phyloP scores from a whole-genome alignment of 2,329 filamentous ascomycete genomes.

The Piedraia hortae region DNA sequence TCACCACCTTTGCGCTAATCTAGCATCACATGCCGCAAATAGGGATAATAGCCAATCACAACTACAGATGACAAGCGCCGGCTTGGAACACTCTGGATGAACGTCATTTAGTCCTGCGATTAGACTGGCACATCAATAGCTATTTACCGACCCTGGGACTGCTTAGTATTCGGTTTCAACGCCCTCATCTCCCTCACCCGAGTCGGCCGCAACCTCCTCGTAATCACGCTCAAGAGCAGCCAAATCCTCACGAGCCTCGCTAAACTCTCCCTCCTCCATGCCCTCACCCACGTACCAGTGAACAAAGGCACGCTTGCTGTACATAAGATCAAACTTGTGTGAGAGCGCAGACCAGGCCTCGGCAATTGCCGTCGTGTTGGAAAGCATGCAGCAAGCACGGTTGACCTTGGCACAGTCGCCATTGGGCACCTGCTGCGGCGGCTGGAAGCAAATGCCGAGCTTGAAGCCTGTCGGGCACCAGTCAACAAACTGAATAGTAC shows the following conservation, averaged over 20 bases:
- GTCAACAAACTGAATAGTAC: slow-evolving; percentile 96
- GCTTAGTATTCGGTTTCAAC: slow-evolving; percentile 83
- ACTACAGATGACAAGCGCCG: too few species aligned
- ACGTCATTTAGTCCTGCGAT: too few species aligned
- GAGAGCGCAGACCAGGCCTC: slow-evolving; percentile 94
- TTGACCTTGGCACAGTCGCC: slow-evolving; percentile 93
- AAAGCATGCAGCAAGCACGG: slow-evolving; percentile 97
- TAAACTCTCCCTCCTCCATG: slow-evolving; percentile 99
- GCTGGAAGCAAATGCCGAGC: slow-evolving; percentile 99
- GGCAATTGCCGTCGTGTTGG: slow-evolving; percentile 94
- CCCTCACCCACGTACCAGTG: slow-evolving; percentile 99
- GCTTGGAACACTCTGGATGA: too few species aligned
- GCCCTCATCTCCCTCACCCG: slow-evolving; percentile 61
- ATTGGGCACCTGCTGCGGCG: slow-evolving; percentile 83
- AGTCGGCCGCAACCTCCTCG: slow-evolving; percentile 93
- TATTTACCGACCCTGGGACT: too few species aligned
- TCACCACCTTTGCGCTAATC: too few species aligned
- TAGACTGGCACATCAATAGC: too few species aligned
- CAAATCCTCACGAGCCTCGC: slow-evolving; percentile 92
- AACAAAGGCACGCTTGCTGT: slow-evolving; percentile 98
- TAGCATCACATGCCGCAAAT: too few species aligned
- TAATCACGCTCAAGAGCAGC: slow-evolving; percentile 95
- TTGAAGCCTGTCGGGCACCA: slow-evolving; percentile 99
- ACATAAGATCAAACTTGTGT: slow-evolving; percentile 99
- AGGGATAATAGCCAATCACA: too few species aligned